Evolutionary conservation across 1,139 yeast genomes (phyloP), one percentile per base, ranked within the genome.

Genomic region (Yamadazyma spencermartinsiae): DNA sequence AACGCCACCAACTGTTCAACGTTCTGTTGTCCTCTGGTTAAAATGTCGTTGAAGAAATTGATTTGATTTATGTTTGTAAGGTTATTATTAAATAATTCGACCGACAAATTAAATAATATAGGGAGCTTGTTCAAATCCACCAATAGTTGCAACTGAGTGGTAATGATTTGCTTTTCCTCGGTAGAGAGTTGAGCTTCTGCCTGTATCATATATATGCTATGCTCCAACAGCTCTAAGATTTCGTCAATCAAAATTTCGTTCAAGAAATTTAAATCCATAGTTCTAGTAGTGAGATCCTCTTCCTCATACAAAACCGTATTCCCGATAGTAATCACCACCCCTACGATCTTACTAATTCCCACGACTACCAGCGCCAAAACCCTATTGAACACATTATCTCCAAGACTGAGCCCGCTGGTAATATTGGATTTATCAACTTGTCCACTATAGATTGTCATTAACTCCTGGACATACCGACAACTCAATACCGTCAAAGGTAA

Each of bases 221-320:
- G 40, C 5, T 55, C 50, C 4, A 69, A 43, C 17, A 55, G 60
- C 4, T 46, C 51, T 1, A 58, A 38, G 1, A 65, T 55, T 4
- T 50, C 48, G 17, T 51, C 56, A 1, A 58, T 38, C n/a, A 58
- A 44, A 2, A 65, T 52, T 17, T 54, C 58, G 19, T 44, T 42
- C 36, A 70, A 57, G 38, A 66, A 68, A 42, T 67, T 61, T 36
- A 70, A 54, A 36, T 78, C 79, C 82, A 83, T 78, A 10, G 70
- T 66, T 46, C 83, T 75, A 2, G 85, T 78, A 39, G 81, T 80
- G 36, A 85, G 61, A 57, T 85, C 94, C 52, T 85, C 94, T 51
- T 85, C 92, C 50, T 84, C 90, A 49, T 79, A 80, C 13, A 85
- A 64, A 6, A 80, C 83, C n/a, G 80, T 82, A 13, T 72, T 64